Evolutionary conservation across 1,284 basidiomycete species (phyloP), one percentile per base, ranked within the genome.

Genomic region (Leccinum glutinopallens): DNA sequence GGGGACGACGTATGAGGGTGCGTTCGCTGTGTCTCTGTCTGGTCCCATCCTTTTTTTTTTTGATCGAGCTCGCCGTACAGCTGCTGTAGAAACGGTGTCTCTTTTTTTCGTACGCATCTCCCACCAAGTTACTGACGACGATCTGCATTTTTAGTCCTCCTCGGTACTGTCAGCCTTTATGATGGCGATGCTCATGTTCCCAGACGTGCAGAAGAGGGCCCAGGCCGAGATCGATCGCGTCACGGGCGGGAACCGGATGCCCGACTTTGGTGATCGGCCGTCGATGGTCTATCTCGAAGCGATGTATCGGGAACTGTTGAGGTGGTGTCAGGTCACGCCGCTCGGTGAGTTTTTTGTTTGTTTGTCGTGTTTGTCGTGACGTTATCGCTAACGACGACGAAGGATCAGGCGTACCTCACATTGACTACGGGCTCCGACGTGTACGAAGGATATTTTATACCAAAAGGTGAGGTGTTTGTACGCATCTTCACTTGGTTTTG

Each of bases 111-210:
- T 46, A 46, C 10, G 43, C 43, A 5, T 46, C n/a, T 46, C 43
- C 43, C 9, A 49, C 19, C 46, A 49, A 22, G 2, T 25, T 25
- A 8, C 49, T 58, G 19, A 54, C 17, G n/a, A 49, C 7, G 35
- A n/a, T 59, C 9, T 1, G 2, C 29, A 74, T 69, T 74, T 65
- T n/a, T 68, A n/a, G 54, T 55, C 25, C 15, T 29, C 66, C 43
- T 69, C 72, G 0, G 64, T 68, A 2, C 65, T 75, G 7, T 65
- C 64, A 4, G 59, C 63, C 0, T 75, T 73, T 37, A 63, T 75
- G 61, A 63, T 75, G 66, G 70, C 68, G n/a, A 76, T 76, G 67
- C 8, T 74, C 32, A 63, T 69, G 61, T 67, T 71, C 51, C 74
- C 70, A 9, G 69, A 75, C 2, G 65, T 71, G 4, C 73, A 68